Evolutionary conservation across 2,329 filamentous ascomycete species (phyloP), one percentile per base, ranked within the genome.

Genomic region (Ceratocystis smalleyi): DNA sequence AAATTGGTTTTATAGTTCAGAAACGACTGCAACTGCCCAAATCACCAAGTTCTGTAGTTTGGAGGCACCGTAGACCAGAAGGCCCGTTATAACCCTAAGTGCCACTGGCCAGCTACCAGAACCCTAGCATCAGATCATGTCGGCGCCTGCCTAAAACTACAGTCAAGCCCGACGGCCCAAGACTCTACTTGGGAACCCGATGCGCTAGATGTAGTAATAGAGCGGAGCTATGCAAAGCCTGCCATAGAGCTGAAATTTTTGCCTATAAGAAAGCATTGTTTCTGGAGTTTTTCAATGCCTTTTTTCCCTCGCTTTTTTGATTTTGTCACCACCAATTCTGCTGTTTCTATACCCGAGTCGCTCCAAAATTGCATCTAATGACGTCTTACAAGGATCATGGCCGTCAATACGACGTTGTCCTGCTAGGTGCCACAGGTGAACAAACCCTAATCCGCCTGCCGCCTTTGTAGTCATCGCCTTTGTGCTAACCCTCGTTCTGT

Each of bases 381-480:
- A 64, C 78, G 10, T 72, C 76, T 67, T 79, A 77, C 67, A 72
- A 79, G 17, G 81, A 83, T 67, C 54, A 57, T 24, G 71, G 70
- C 59, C 79, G 81, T 49, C 77, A 78, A 68, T 84, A 83, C 70
- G 81, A 84, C 71, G 35, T 84, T 17, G 77, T 84, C 47, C 73
- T 84, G 35, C 78, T 82, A 66, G 82, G 82, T 59, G 82, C 81
- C 19, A 81, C 80, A 45, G 81, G 81, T 82, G 72, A 70, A 72
- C 17, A 73, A 70, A 73, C n/a, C 10, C 15, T n/a, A 63, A 57
- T 4, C 47, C 6, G 5, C 40, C 5, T 43, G 17, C 24, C 43
- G 12, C n/a, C 17, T 59, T 35, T 22, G 10, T 7, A 3, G 19
- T 8, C 32, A 19, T 27, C 30, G 12, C 17, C 40, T 22, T 6